phyloP scores from a whole-genome alignment of 306 rosid species.

The Trifolium dubium region DNA sequence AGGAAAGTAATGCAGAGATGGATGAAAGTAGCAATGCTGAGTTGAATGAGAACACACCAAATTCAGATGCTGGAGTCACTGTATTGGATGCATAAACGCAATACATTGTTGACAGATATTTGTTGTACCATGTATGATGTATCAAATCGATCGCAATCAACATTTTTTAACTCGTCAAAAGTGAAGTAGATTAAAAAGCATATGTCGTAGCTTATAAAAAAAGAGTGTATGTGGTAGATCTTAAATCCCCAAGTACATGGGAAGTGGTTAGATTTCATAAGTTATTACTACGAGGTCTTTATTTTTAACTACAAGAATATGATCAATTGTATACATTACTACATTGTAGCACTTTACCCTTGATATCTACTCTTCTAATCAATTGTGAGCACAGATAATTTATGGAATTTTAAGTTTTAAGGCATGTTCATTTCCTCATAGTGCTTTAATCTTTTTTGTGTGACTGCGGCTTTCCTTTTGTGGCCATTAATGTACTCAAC shows the following conservation, averaged over 20 bases:
- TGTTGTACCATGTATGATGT: conserved; percentile 39
- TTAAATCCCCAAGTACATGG: conserved; percentile 4
- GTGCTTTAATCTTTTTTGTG: background rate
- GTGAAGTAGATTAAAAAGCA: conserved; percentile 33
- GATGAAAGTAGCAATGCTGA: conserved; percentile 37
- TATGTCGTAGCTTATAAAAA: conserved; percentile 2
- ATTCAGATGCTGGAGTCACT: conserved; percentile 46
- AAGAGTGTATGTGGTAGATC: background rate
- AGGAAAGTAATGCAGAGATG: conserved; percentile 40
- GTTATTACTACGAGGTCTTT: background rate
- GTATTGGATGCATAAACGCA: conserved; percentile 57
- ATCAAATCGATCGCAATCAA: conserved; percentile 24
- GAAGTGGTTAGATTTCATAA: conserved; percentile 17
- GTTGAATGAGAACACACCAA: conserved; percentile 43
- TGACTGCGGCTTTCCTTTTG: background rate
- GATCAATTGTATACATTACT: conserved; percentile 26
- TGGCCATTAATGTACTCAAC: background rate
- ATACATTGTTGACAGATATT: conserved; percentile 12
- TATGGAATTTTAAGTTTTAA: background rate
- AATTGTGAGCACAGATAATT: background rate
- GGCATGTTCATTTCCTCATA: background rate
- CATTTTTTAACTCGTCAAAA: conserved; percentile 24
- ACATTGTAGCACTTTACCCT: background rate
- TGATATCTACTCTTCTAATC: conserved; percentile 4
- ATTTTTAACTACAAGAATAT: background rate